These are phyloP conservation scores for Larix kaempferi DNA, from an alignment of 75 land plant species.

Conservation along the genomic window DNA sequence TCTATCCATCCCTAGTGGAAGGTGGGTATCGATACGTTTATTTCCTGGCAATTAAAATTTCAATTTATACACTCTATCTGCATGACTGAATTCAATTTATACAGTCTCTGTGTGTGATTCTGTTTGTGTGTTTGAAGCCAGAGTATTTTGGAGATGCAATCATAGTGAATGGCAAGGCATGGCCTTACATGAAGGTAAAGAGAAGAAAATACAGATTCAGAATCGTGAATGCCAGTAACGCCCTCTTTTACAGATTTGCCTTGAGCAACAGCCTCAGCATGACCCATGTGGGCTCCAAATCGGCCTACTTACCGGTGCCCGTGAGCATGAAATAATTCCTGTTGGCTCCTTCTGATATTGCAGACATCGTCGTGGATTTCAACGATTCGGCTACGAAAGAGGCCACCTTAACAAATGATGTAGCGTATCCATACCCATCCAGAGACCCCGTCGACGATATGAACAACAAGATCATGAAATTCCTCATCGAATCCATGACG, in stretches of 20 bases:
- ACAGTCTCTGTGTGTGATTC: not conserved
- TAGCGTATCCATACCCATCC: no score
- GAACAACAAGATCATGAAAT: no score
- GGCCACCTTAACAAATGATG: no score
- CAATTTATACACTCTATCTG: no score
- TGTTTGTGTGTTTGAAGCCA: conserved; percentile 23
- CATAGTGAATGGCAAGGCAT: conserved; percentile 65
- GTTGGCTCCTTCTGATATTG: conserved; percentile 72
- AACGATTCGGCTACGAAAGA: no score
- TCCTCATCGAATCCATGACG: no score
- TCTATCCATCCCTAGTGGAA: conserved; percentile 35
- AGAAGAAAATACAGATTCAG: conserved; percentile 68
- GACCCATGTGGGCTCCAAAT: conserved; percentile 61
- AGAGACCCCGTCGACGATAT: no score
- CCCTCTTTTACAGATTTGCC: conserved; percentile 38
- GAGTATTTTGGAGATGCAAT: conserved; percentile 65
- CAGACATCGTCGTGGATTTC: conserved; percentile 76
- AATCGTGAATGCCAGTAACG: conserved; percentile 55
- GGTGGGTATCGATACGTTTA: not conserved
- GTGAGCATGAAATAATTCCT: conserved; percentile 20
- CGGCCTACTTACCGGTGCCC: conserved; percentile 43
- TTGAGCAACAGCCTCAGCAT: conserved; percentile 46
- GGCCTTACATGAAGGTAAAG: conserved; percentile 48
- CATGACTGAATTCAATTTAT: no score
- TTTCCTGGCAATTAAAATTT: no score